Base-by-base conservation (phyloP, 495 filamentous ascomycete species). In the Podospora comata region DNA sequence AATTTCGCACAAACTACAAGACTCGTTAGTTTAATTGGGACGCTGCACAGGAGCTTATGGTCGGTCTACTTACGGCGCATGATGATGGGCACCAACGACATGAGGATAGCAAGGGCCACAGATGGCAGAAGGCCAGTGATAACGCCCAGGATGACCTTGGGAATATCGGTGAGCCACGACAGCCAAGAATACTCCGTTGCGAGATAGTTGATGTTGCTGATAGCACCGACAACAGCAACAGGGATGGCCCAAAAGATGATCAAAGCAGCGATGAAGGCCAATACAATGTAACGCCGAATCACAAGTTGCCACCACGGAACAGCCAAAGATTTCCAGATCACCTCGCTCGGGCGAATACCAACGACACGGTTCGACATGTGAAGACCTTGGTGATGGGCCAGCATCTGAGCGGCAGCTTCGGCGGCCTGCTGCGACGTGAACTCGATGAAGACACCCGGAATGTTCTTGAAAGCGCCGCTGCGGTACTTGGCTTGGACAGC, bases 231-330 rank as follows among this genome's bases (percentile, higher is more conserved):
- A 65, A 92, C 83, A 23, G 89, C 91, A 44, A 96, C 92, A 3
- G 95, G 95, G 67, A 99, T 92, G 4, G 93, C 91, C 93, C 93
- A 98, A 85, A 99, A 97, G 74, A 99, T 85, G 74, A 98, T 92
- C 79, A 97, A 78, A 23, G 85, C 91, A 28, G 79, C 75, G 64
- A 97, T 88, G 76, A 94, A 91, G 60, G 82, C 86, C 58, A 89
- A 79, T 13, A 92, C 90, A 16, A 81, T 85, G 64, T 89, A 84
- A 76, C 88, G 83, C 60, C 93, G 91, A 59, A 96, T 73, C 32
- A 96, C 80, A 39, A 87, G 83, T 76, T 95, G 91, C 88, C 90
- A 94, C 94, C 94, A 97, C 61, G 88, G 89, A 72, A 99, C 92
- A 65, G 85, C 85, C 57, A 97, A 84, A 71, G 94, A 93, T 66